Evolutionary conservation across 495 filamentous ascomycete genomes (phyloP), one percentile per base, ranked within the genome.

Genomic region (Chaetomium fimeti): DNA sequence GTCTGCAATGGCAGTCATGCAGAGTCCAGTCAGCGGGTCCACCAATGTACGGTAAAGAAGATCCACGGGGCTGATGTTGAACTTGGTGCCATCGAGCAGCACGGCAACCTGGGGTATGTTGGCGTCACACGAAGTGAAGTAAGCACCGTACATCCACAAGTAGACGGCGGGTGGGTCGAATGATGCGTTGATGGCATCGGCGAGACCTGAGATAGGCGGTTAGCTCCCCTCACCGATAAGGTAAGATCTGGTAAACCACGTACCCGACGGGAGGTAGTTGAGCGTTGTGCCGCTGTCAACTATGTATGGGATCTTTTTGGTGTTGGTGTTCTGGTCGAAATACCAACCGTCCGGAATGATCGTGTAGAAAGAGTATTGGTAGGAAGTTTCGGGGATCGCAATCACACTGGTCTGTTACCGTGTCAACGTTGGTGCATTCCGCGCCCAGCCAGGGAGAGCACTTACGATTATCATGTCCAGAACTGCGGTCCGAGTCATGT

Each of bases 161-260:
- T 81, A 87, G 5, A 65, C 66, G 11, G 82, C 86, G 0, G 82
- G 77, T 0, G 86, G 86, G n/a, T 69, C 57, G 69, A 88, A 90
- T 0, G 80, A 71, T 0, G 62, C 63, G 59, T 83, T 85, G 42
- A 89, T 76, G 12, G 73, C 73, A 13, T 81, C 71, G 8, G 85
- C 83, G 11, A 87, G 68, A 36, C 65, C 73, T 73, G 61, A 54
- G 5, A 36, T 20, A 5, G 15, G 38, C 13, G 40, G 47, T 58
- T 38, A 22, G 40, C 20, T 5, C 32, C 32, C 8, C 1, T 4
- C 22, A 18, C 12, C 42, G 8, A 22, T 9, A 32, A 18, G 15
- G 22, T 28, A 16, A 45, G 47, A 32, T 49, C 1, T 15, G 57
- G 5, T 0, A 27, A 18, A 54, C 0, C 22, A 52, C 72, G 60